A percentile compares a stretch with the other conserved stretches of the same genome.
These are phyloP conservation scores for Podila horticola DNA, from an alignment of 192 early-diverging fungal genomes.

Conservation along the genomic window DNA sequence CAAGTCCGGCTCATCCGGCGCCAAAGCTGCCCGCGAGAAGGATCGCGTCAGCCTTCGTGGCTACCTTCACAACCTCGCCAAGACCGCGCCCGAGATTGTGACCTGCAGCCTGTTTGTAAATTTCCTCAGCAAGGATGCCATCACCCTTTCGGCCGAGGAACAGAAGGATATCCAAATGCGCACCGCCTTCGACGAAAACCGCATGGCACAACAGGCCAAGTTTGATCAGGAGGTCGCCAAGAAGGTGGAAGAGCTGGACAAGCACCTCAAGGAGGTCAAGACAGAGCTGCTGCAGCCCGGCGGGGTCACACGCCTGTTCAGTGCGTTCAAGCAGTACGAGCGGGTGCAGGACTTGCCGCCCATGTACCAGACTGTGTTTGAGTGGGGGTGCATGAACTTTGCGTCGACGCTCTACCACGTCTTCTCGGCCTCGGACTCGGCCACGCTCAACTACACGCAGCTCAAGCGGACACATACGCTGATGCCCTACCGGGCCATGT, in stretches of 20 bases:
- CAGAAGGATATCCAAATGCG: conserved; percentile 40
- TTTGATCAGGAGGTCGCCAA: conserved; percentile 58
- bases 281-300: conserved; percentile 50
- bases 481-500: conserved; percentile 58
- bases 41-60: conserved; percentile 55
- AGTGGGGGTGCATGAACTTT: conserved; percentile 65
- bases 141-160: conserved; percentile 44
- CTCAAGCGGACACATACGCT: conserved; percentile 59
- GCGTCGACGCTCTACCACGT: conserved; percentile 60
- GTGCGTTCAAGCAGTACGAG: conserved; percentile 14
- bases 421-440: conserved; percentile 58
- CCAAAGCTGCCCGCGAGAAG: conserved; percentile 54
- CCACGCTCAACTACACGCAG: conserved; percentile 49
- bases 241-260: conserved; percentile 54
- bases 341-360: conserved; percentile 47
- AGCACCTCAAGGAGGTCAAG: conserved; percentile 54
- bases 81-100: conserved; percentile 18
- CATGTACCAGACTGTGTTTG: conserved; percentile 51
- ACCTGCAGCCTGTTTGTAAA: conserved; percentile 19
- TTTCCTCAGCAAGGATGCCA: conserved; percentile 50
- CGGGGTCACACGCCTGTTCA: conserved; percentile 10
- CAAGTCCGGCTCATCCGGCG: conserved; percentile 8
- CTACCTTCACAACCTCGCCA: conserved; percentile 48
- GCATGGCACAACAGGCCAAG: conserved; percentile 43
- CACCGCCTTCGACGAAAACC: conserved; percentile 38